These are phyloP conservation scores for Carex parvula DNA, from an alignment of 176 grass and related monocot species.

Conservation along the genomic window DNA sequence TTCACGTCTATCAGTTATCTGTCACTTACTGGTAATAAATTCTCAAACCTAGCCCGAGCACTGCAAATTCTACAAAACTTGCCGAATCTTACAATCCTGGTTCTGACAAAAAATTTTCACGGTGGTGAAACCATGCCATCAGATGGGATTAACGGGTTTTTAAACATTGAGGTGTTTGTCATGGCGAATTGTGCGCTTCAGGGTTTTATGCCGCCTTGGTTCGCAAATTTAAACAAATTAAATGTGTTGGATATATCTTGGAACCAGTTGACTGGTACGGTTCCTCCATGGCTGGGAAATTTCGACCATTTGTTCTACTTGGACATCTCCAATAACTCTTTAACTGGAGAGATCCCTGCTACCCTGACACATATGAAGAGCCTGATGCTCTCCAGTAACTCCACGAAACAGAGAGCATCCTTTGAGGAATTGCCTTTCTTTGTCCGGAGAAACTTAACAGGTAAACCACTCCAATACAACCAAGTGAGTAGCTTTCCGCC, in stretches of 20 bases:
- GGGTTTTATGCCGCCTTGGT: conserved; percentile 55
- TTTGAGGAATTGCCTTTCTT: conserved; percentile 54
- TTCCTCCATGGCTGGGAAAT: conserved; percentile 53
- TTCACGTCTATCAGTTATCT: conserved; percentile 54
- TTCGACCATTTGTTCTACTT: conserved; percentile 80
- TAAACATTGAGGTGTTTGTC: conserved; percentile 68
- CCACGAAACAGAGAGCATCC: conserved; percentile 22
- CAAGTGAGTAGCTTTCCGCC: conserved; percentile 82
- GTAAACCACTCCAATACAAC: conserved; percentile 74
- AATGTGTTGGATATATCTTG: conserved; percentile 88
- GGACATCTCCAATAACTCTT: conserved; percentile 80
- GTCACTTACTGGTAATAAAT: conserved; percentile 68
- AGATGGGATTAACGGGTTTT: conserved; percentile 64
- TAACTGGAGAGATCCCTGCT: conserved; percentile 58
- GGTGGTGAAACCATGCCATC: conserved; percentile 53
- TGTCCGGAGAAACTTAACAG: conserved; percentile 62
- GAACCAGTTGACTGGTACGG: conserved; percentile 64
- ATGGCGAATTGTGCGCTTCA: conserved; percentile 74
- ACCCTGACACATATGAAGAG: conserved; percentile 57
- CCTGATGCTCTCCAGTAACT: conserved; percentile 33
- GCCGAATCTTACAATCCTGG: conserved; percentile 56
- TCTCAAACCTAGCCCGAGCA: conserved; percentile 55
- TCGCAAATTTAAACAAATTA: conserved; percentile 39
- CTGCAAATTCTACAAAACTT: conserved; percentile 69
- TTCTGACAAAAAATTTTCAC: conserved; percentile 84